Conservation (phyloP, 345 rosid species). For the Boechera divaricarpa region DNA sequence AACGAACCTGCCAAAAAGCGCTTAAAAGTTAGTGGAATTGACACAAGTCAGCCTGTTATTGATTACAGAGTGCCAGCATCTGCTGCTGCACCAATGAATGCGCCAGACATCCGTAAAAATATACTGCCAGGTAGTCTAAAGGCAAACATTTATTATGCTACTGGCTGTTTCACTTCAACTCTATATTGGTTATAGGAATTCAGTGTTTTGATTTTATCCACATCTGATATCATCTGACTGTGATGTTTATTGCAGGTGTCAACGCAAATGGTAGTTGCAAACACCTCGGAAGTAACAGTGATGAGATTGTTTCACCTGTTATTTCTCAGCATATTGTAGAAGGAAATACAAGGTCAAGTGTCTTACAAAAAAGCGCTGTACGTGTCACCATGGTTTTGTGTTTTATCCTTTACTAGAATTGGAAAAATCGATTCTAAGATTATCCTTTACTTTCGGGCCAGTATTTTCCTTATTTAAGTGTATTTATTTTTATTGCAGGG, state of each 20-base stretch:
- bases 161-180: constrained; percentile 47
- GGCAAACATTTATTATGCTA: constrained; percentile 21
- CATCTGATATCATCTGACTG: constrained; percentile 27
- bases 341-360: constrained; percentile 43
- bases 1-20: constrained; percentile 77
- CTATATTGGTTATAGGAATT: constrained; percentile 38
- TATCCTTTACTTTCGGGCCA: background rate
- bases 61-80: constrained; percentile 44
- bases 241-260: constrained; percentile 54
- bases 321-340: constrained; percentile 44
- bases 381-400: constrained; percentile 40
- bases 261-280: constrained; percentile 44
- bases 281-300: constrained; percentile 48
- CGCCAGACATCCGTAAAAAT: constrained; percentile 45
- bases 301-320: constrained; percentile 47
- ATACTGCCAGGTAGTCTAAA: constrained; percentile 48
- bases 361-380: constrained; percentile 51
- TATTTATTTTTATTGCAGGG: constrained; percentile 32
- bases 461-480: background rate
- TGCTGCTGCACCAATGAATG: constrained; percentile 47
- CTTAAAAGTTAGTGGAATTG: constrained; percentile 51
- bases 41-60: constrained; percentile 47
- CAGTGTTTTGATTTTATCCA: constrained; percentile 24
- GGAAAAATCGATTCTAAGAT: background rate
- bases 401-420: constrained; percentile 21